A percentile compares a stretch with the other conserved stretches of the same genome.
These are phyloP conservation scores for Blastocladiella britannica DNA, from an alignment of 192 early-diverging fungal genomes.

Conservation along the genomic window DNA sequence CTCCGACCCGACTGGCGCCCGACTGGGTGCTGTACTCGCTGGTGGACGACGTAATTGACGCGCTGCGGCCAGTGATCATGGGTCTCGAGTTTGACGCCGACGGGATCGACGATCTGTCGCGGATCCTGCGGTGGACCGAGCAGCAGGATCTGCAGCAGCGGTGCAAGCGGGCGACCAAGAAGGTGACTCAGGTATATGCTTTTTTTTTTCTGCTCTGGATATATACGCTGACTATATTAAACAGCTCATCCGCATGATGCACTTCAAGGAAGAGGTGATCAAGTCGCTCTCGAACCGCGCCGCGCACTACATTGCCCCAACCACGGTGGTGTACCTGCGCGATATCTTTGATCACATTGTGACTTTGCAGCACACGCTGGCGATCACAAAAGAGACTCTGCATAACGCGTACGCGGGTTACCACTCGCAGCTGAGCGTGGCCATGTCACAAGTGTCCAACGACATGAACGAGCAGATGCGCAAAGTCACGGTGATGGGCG, in stretches of 20 bases:
- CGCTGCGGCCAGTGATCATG: not conserved
- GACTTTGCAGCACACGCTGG: slow-evolving; percentile 12
- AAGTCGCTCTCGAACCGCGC: slow-evolving; percentile 4
- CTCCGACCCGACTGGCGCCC: too few relatives aligned
- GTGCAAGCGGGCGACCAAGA: slow-evolving; percentile 30
- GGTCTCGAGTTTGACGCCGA: slow-evolving; percentile 3
- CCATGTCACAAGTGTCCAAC: slow-evolving; percentile 22
- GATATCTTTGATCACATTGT: slow-evolving; percentile 19
- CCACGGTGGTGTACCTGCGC: slow-evolving; percentile 20
- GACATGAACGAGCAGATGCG: slow-evolving; percentile 28
- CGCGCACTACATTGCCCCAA: not conserved
- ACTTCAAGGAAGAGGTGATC: slow-evolving; percentile 5
- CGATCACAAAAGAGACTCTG: slow-evolving; percentile 37
- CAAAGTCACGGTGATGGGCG: slow-evolving; percentile 26
- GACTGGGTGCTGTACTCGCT: not conserved
- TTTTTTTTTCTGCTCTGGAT: not conserved
- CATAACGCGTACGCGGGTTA: slow-evolving; percentile 52
- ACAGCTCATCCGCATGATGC: slow-evolving; percentile 2
- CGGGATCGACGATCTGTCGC: slow-evolving; percentile 13
- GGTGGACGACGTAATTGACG: not conserved
- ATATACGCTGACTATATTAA: not conserved
- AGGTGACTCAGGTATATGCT: slow-evolving; percentile 26
- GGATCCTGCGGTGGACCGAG: slow-evolving; percentile 12
- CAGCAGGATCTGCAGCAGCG: slow-evolving; percentile 34
- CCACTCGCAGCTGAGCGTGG: slow-evolving; percentile 52